Evolutionary conservation across 2,329 filamentous ascomycete species (phyloP), one percentile per base, ranked within the genome.

Genomic region (Clonostachys rosea): DNA sequence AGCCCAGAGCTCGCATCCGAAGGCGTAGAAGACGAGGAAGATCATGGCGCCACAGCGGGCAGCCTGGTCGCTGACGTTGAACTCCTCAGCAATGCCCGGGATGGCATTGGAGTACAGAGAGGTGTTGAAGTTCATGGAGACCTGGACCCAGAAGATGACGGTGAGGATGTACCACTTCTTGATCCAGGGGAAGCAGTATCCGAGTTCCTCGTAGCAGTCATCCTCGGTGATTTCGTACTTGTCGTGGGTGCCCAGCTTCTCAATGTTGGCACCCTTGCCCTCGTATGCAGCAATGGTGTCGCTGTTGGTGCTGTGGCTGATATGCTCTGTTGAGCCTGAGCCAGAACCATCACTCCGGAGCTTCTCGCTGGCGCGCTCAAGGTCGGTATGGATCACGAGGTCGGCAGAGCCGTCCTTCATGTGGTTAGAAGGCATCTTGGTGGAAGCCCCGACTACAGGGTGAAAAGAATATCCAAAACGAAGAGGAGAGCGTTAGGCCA

Each of bases 1-100:
- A 0, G 89, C 89, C 89, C 89, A 94, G 0, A 92, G 75, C 64
- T 94, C 89, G 62, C 89, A 94, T 35, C 89, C 89, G 61, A 94
- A 91, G 36, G 88, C 89, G 62, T 95, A 94, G 3, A 84, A 65
- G 44, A 94, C 76, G 37, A 95, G 68, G 68, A 92, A 94, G 52
- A 91, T 80, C 68, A 87, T 85, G 49, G 87, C 86, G 60, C 89
- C 89, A 48, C 81, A 78, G 47, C 87, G 80, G 5, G 84, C 87
- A 5, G 78, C 81, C 62, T 89, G 86, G 30, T 70, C 69, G 51
- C 82, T 86, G 51, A 92, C 83, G 42, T 68, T 54, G 54, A 88
- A 94, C 50, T 90, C 76, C 17, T 83, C 70, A 0, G 78, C 71
- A 44, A 90, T 87, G 20, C 85, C 84, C 2, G 62, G 59, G 30